Percentiles rank a stretch among this genome's conserved stretches.
phyloP scores from a whole-genome alignment of 2,329 filamentous ascomycete genomes.

The Calonectria pteridis region DNA sequence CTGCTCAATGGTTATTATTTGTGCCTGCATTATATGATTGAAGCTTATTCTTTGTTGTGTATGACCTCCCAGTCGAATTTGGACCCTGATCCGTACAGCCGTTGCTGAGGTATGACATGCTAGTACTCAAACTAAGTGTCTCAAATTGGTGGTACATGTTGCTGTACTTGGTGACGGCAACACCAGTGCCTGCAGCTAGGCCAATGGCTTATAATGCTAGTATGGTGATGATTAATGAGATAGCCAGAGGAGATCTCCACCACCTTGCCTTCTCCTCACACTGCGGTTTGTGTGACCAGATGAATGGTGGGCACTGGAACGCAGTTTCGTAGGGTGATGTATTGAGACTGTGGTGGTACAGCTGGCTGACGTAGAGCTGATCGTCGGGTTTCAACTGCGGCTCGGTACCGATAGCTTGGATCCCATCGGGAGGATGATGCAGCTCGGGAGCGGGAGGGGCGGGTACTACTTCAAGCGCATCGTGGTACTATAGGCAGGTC shows the following conservation, averaged over 20 bases:
- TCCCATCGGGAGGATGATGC: not conserved
- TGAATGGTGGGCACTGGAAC: not conserved
- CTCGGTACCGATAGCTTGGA: not conserved
- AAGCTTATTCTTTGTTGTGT: not conserved
- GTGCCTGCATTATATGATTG: not conserved
- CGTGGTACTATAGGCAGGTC: not conserved
- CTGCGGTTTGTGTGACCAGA: not conserved
- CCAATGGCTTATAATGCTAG: not conserved
- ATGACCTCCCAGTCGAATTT: not conserved
- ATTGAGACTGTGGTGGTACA: not conserved
- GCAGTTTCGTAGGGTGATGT: not conserved
- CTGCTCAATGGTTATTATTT: not conserved
- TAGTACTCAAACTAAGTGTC: not conserved
- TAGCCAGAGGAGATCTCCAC: not conserved
- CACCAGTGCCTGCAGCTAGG: not conserved
- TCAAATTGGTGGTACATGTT: not conserved
- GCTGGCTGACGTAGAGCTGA: not conserved
- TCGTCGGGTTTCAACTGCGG: not conserved
- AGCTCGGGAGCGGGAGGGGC: not conserved
- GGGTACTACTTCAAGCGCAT: not conserved
- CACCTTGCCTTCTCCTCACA: not conserved
- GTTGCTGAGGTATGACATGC: not conserved
- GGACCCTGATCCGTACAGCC: not conserved
- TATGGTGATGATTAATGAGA: not conserved
- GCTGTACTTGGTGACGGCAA: not conserved